Evolutionary conservation across 73 alveolate species (phyloP).

Genomic region (Paramecium pentaurelia): DNA sequence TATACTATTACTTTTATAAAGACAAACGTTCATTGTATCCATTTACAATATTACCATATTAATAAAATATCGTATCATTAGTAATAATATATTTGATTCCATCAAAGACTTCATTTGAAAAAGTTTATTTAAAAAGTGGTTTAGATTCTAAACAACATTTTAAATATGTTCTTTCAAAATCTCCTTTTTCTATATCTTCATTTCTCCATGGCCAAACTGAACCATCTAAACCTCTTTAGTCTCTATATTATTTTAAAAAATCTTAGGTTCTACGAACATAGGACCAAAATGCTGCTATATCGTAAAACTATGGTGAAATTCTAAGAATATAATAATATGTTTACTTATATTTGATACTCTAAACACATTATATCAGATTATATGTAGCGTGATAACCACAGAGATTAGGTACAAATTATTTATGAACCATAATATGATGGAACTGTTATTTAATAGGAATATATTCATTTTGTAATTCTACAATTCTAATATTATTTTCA

Average conservation of each 20-base stretch:
- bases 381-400: slow-evolving; percentile 45
- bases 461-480: neutral
- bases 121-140: slow-evolving; percentile 6
- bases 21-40: neutral
- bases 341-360: neutral
- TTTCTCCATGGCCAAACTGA: slow-evolving; percentile 38
- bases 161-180: slow-evolving; percentile 33
- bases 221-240: neutral
- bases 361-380: neutral
- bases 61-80: neutral
- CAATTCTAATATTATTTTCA: neutral
- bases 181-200: neutral
- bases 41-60: slow-evolving; percentile 46
- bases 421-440: slow-evolving; percentile 33
- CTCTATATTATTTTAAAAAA: neutral
- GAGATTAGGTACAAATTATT: slow-evolving; percentile 31
- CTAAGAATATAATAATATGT: neutral
- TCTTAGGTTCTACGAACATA: slow-evolving; percentile 12
- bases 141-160: neutral
- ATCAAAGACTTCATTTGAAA: neutral
- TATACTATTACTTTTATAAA: neutral
- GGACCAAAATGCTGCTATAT: slow-evolving; percentile 34
- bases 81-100: neutral
- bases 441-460: neutral
- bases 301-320: slow-evolving; percentile 3